Conservation (phyloP, 495 filamentous ascomycete species). For the Penicillium egyptiacum region DNA sequence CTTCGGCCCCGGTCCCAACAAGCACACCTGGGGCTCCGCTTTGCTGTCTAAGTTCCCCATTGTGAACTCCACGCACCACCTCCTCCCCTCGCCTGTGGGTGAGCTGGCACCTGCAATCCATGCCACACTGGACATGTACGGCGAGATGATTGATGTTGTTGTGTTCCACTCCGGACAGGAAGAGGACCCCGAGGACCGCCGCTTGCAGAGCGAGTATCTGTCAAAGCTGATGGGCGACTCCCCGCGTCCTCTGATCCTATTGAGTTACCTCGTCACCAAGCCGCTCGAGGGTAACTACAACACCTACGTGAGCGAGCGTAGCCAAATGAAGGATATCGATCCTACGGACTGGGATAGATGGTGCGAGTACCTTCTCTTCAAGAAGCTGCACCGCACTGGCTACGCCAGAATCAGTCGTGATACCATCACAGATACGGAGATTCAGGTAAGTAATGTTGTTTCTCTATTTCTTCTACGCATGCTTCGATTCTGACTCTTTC, state of each 20-base stretch:
- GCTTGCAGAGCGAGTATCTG: slow-evolving; percentile 84
- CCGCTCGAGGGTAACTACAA: slow-evolving; percentile 95
- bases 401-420: slow-evolving; percentile 87
- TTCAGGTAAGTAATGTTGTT: slow-evolving; percentile 65
- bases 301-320: slow-evolving; percentile 82
- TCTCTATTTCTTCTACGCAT: background rate
- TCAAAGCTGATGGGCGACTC: slow-evolving; percentile 84
- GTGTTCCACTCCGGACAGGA: slow-evolving; percentile 99
- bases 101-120: slow-evolving; percentile 96
- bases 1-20: slow-evolving; percentile 96
- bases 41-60: slow-evolving; percentile 97
- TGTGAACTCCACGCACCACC: slow-evolving; percentile 92
- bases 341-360: slow-evolving; percentile 92
- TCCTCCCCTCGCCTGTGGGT: slow-evolving; percentile 88
- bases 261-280: slow-evolving; percentile 90
- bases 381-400: slow-evolving; percentile 79
- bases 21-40: slow-evolving; percentile 96
- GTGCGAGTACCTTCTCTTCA: slow-evolving; percentile 99
- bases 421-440: slow-evolving; percentile 95
- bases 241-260: slow-evolving; percentile 75
- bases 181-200: slow-evolving; percentile 91
- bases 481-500: slow-evolving; percentile 18
- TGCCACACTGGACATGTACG: slow-evolving; percentile 91
- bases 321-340: slow-evolving; percentile 95
- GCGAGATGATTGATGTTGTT: slow-evolving; percentile 84